A percentile compares a stretch with the other conserved stretches of the same genome.
These are phyloP conservation scores for Ustilaginoidea virens DNA, from an alignment of 2,329 filamentous ascomycete species.

Conservation along the genomic window DNA sequence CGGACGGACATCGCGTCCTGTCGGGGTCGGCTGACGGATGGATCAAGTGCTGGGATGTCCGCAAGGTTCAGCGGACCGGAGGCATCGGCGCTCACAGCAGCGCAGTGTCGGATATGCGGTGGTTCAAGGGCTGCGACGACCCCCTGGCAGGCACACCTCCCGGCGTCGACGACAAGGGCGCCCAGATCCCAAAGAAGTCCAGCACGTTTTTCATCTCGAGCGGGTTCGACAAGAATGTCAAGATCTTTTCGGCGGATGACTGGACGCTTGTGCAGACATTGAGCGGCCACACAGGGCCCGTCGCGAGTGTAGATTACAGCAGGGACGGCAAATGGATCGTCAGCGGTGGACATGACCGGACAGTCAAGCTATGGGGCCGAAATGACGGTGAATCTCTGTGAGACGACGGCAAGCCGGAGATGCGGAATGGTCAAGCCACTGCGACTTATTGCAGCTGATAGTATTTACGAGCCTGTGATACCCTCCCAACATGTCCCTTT, in stretches of 20 bases:
- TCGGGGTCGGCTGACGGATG: constrained; percentile 88
- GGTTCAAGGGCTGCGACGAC: constrained; percentile 81
- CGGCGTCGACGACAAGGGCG: constrained; percentile 49
- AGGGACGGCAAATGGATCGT: constrained; percentile 82
- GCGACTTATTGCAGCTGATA: too few species aligned
- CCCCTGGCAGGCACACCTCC: constrained; percentile 46
- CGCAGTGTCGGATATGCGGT: constrained; percentile 81
- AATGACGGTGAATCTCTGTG: constrained; percentile 51
- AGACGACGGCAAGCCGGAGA: too few species aligned
- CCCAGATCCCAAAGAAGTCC: constrained; percentile 60
- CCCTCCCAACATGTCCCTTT: neutral
- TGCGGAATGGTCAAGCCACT: too few species aligned
- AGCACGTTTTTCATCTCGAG: constrained; percentile 83
- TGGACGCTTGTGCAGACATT: constrained; percentile 82
- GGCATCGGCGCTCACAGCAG: constrained; percentile 84
- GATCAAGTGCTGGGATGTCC: constrained; percentile 95
- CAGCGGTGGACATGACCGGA: constrained; percentile 85
- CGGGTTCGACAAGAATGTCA: constrained; percentile 90
- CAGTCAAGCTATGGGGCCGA: constrained; percentile 89
- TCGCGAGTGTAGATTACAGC: constrained; percentile 80
- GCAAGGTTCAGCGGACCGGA: constrained; percentile 70
- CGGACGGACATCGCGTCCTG: constrained; percentile 83
- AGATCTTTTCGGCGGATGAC: constrained; percentile 91
- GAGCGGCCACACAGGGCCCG: constrained; percentile 81
- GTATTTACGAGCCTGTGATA: neutral